Conservation (phyloP, 2,329 filamentous ascomycete genomes). For the Xylariales sp. region DNA sequence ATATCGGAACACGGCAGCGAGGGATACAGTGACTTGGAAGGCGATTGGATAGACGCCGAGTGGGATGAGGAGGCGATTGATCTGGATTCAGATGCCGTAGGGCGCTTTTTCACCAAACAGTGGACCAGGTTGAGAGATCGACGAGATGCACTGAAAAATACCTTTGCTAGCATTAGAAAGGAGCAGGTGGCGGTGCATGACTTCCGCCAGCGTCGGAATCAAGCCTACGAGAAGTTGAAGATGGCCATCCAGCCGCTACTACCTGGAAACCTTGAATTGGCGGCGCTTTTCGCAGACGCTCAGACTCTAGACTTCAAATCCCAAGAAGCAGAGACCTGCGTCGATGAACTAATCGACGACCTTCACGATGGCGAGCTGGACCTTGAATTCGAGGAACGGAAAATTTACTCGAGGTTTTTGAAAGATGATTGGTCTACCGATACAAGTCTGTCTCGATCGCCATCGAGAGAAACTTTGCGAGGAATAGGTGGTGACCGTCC, state of each 20-base stretch:
- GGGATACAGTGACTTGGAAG: neutral
- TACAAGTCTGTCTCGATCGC: constrained; percentile 11
- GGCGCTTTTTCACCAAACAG: constrained; percentile 4
- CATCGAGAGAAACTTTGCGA: constrained; percentile 15
- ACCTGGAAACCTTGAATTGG: constrained; percentile 12
- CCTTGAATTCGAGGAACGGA: constrained; percentile 17
- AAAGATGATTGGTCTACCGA: constrained; percentile 12
- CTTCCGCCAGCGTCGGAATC: constrained; percentile 17
- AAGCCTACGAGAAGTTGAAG: constrained; percentile 18
- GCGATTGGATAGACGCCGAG: neutral
- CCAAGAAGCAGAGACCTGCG: constrained; percentile 20
- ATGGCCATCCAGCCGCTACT: constrained; percentile 16
- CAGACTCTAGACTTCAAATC: constrained; percentile 13
- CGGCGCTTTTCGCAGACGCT: constrained; percentile 19
- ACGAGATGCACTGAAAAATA: neutral
- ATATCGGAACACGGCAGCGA: no score
- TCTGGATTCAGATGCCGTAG: neutral
- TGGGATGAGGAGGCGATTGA: neutral
- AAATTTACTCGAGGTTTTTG: constrained; percentile 18
- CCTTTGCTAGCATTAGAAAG: constrained; percentile 10
- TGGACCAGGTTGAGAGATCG: constrained; percentile 6
- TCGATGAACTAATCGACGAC: constrained; percentile 21
- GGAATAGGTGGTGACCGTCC: constrained; percentile 24
- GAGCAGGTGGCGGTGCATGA: constrained; percentile 14
- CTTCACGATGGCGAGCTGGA: constrained; percentile 16